Evolutionary conservation across 495 filamentous ascomycete species (phyloP), one percentile per base, ranked within the genome.

Genomic region (Symbiotaphrina buchneri): DNA sequence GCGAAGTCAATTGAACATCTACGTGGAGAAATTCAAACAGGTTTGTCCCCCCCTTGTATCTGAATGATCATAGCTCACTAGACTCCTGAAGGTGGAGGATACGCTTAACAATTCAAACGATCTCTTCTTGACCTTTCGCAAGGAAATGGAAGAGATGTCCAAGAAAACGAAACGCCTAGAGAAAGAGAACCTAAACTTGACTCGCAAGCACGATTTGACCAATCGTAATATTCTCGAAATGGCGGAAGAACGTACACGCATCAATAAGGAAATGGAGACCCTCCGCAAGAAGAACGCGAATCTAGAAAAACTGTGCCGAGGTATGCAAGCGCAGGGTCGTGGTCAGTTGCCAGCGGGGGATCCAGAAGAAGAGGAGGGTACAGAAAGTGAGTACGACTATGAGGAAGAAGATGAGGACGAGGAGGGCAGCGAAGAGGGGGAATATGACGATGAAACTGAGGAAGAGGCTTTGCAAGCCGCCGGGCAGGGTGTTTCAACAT

Each of bases 71-170:
- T 32, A 22, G 19, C 22, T 30, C 19, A 25, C 21, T 34, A 31
- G 40, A 30, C 37, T 33, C 5, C 28, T 39, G 41, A 34, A 95
- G 85, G 87, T 97, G 39, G 87, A 97, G 63, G 90, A 97, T 52
- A 95, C 87, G 3, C 61, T 97, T 13, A 97, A 97, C 51, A 95
- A 94, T 50, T 90, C 78, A 51, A 97, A 97, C 59, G 87, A 95
- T 48, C 66, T 97, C 30, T 97, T 95, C 49, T 61, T 94, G 27
- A 95, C 87, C 0, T 97, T 97, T 54, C 73, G 87, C 21, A 95
- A 93, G 55, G 87, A 97, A 52, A 95, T 97, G 90, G 87, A 97
- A 53, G 87, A 95, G 47, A 95, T 95, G 90, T 92, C 83, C 0
- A 94, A 94, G 58, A 95, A 95, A 59, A 94, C 87, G 3, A 94